Evolutionary conservation across 371 early-diverging fungal genomes (phyloP).

Genomic region (Mucor racemosus): DNA sequence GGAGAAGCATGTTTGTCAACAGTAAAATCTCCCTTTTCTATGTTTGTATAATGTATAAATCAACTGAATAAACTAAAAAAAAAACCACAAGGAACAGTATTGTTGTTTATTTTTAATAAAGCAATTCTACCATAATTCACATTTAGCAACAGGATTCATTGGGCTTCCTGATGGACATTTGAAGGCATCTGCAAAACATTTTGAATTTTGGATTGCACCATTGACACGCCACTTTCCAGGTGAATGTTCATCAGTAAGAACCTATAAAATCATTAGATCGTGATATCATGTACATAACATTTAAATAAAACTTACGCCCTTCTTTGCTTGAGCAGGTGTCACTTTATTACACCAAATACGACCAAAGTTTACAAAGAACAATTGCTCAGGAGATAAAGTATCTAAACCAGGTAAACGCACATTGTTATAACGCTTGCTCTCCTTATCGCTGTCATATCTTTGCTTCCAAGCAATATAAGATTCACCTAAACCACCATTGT

Average conservation of each 20-base stretch:
- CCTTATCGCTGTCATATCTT: constrained; percentile 42
- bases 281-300: not conserved
- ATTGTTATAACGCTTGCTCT: constrained; percentile 42
- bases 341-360: constrained; percentile 58
- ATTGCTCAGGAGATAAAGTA: constrained; percentile 45
- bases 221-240: constrained; percentile 63
- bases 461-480: constrained; percentile 46
- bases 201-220: constrained; percentile 65
- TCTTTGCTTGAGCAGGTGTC: constrained; percentile 39
- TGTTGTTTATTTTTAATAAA: not conserved
- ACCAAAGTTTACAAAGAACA: constrained; percentile 61
- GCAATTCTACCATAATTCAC: constrained; percentile 50
- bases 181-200: constrained; percentile 67
- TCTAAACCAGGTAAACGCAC: constrained; percentile 60
- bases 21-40: not conserved
- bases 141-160: constrained; percentile 62
- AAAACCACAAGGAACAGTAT: too few relatives aligned
- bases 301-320: constrained; percentile 31
- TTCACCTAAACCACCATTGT: constrained; percentile 67
- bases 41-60: not conserved
- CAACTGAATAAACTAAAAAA: too few relatives aligned
- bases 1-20: not conserved
- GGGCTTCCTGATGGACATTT: constrained; percentile 56
- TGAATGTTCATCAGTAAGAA: constrained; percentile 59
- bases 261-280: constrained; percentile 11